Conservation (phyloP, 345 rosid genomes). For the Kernera saxatilis region DNA sequence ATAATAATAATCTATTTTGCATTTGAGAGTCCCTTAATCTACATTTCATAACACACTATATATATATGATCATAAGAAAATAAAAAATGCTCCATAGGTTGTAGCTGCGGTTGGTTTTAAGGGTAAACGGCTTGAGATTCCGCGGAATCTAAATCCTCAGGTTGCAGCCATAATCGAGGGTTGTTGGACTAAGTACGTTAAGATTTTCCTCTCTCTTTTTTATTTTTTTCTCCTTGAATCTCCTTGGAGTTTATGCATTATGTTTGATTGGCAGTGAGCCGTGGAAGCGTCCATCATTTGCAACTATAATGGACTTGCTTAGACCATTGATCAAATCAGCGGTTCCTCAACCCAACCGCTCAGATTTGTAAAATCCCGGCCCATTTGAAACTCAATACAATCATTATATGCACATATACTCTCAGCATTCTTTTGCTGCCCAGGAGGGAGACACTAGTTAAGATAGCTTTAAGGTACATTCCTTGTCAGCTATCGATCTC, state of each 20-base stretch:
- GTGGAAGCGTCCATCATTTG: constrained; percentile 95
- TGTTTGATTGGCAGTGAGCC: constrained; percentile 58
- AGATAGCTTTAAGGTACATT: constrained; percentile 43
- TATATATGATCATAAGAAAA: neutral
- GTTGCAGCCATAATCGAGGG: constrained; percentile 82
- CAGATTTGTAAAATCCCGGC: constrained; percentile 43
- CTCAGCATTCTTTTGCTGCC: constrained; percentile 51
- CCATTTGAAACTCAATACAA: constrained; percentile 16
- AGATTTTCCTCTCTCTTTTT: neutral
- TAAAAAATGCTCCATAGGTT: constrained; percentile 46
- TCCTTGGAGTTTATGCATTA: neutral
- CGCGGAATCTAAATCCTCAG: constrained; percentile 69
- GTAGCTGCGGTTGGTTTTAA: constrained; percentile 99
- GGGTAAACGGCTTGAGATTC: constrained; percentile 87
- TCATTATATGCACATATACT: constrained; percentile 52
- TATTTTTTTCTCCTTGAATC: neutral
- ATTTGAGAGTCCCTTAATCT: neutral
- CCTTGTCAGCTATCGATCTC: constrained; percentile 1
- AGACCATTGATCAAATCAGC: constrained; percentile 65
- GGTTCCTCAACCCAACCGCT: constrained; percentile 48
- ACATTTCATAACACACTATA: neutral
- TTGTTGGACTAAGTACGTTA: constrained; percentile 85
- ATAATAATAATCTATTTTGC: neutral
- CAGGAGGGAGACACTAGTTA: constrained; percentile 37
- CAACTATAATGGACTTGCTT: constrained; percentile 73